phyloP scores from a whole-genome alignment of 164 flowering plant genomes.

The Sextonia rubra region DNA sequence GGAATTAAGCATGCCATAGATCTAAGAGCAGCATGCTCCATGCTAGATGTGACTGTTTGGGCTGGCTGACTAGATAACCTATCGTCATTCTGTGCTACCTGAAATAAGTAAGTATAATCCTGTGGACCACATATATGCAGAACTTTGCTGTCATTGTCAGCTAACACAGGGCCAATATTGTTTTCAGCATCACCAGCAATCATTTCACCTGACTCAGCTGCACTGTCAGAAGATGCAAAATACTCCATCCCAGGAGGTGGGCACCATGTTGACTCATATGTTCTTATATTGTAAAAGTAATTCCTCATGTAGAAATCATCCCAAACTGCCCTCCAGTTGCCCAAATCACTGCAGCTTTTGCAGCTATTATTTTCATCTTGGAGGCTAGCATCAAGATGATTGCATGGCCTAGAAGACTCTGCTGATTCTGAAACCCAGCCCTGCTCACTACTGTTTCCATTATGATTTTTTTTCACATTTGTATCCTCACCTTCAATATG shows the following conservation, averaged over 20 bases:
- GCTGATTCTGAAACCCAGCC: slow-evolving; percentile 15
- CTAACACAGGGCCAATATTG: slow-evolving; percentile 11
- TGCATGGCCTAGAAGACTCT: slow-evolving; percentile 11
- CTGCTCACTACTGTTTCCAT: slow-evolving; percentile 14
- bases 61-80: slow-evolving; percentile 13
- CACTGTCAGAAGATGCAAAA: slow-evolving; percentile 16
- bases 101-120: slow-evolving; percentile 12
- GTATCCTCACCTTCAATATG: slow-evolving; percentile 11
- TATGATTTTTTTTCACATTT: slow-evolving; percentile 15
- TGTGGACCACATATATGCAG: slow-evolving; percentile 14
- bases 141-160: slow-evolving; percentile 9
- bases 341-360: slow-evolving; percentile 20
- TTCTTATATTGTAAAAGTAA: slow-evolving; percentile 64
- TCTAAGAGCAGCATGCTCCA: slow-evolving; percentile 15
- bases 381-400: slow-evolving; percentile 9
- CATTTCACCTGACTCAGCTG: slow-evolving; percentile 17
- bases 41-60: slow-evolving; percentile 13
- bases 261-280: slow-evolving; percentile 72
- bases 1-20: neutral
- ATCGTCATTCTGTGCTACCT: slow-evolving; percentile 14
- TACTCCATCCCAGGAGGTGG: slow-evolving; percentile 70
- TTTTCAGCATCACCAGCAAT: slow-evolving; percentile 19
- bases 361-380: slow-evolving; percentile 14
- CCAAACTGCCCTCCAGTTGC: slow-evolving; percentile 69
- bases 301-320: slow-evolving; percentile 55